These are phyloP conservation scores for Leccinum obscurum DNA, from an alignment of 768 basidiomycete genomes.

Conservation along the genomic window DNA sequence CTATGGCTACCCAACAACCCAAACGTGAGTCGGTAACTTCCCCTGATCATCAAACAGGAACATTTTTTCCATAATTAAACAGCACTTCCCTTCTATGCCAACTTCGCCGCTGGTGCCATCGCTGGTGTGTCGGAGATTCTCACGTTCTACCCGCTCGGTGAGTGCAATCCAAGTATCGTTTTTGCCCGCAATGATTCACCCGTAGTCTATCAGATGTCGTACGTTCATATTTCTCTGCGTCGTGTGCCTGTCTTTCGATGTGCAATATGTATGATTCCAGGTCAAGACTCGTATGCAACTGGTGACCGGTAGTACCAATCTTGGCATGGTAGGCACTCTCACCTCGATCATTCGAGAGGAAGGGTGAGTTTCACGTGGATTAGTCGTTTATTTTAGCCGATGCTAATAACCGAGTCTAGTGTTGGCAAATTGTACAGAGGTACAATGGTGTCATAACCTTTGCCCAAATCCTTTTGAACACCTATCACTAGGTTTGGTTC, in stretches of 20 bases:
- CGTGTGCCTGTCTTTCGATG: conserved; percentile 1
- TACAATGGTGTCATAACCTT: conserved; percentile 24
- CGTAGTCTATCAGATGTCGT: conserved; percentile 69
- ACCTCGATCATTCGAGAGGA: conserved; percentile 82
- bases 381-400: background rate
- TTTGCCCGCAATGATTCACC: conserved; percentile 3
- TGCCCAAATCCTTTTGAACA: background rate
- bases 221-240: conserved; percentile 34
- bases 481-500: conserved; percentile 69
- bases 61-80: conserved; percentile 9
- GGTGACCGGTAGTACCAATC: conserved; percentile 74
- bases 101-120: conserved; percentile 94
- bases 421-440: conserved; percentile 87
- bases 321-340: conserved; percentile 83
- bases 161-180: conserved; percentile 24
- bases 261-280: conserved; percentile 38
- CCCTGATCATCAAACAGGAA: conserved; percentile 4
- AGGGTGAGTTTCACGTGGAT: conserved; percentile 57
- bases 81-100: conserved; percentile 87
- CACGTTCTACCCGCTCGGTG: conserved; percentile 89
- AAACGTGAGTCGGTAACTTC: conserved; percentile 27
- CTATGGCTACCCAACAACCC: conserved; percentile 33
- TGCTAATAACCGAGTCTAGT: conserved; percentile 39
- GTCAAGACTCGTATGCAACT: conserved; percentile 99
- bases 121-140: conserved; percentile 86